A percentile compares a stretch with the other conserved stretches of the same genome.
Conservation (phyloP, 2,329 filamentous ascomycete species). For the Fusarium sublunatum region DNA sequence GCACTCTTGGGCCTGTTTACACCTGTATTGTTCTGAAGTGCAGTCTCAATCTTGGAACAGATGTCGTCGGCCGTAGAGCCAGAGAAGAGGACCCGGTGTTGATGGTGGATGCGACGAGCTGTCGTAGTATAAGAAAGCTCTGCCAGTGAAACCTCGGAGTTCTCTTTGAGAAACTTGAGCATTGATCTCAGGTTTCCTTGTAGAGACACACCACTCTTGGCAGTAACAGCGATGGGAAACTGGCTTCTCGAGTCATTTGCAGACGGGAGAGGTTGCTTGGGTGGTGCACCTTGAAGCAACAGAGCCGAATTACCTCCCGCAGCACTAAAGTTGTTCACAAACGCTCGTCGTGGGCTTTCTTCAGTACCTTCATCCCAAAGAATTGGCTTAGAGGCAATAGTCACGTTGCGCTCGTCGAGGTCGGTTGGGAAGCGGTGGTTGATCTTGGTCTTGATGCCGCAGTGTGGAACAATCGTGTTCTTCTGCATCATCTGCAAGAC, state of each 20-base stretch:
- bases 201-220: conserved; percentile 18
- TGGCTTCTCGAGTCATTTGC: conserved; percentile 54
- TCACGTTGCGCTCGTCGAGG: conserved; percentile 55
- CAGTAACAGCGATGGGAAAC: conserved; percentile 21
- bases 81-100: conserved; percentile 59
- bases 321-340: conserved; percentile 77
- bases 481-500: conserved; percentile 63
- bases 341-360: conserved; percentile 58
- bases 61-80: background rate
- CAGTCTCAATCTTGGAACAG: conserved; percentile 19
- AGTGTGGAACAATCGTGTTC: conserved; percentile 61
- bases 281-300: conserved; percentile 67
- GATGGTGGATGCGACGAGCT: conserved; percentile 43
- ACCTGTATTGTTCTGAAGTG: conserved; percentile 16
- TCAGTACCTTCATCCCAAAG: conserved; percentile 55
- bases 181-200: conserved; percentile 25
- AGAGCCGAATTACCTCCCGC: conserved; percentile 78
- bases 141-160: conserved; percentile 52
- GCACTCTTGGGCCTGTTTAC: conserved; percentile 25
- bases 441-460: conserved; percentile 63
- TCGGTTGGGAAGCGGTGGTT: conserved; percentile 59
- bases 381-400: conserved; percentile 65
- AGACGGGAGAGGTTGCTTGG: conserved; percentile 42
- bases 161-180: conserved; percentile 32
- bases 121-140: conserved; percentile 61